phyloP scores from a whole-genome alignment of 345 rosid species.

The Eucalyptus paniculata region DNA sequence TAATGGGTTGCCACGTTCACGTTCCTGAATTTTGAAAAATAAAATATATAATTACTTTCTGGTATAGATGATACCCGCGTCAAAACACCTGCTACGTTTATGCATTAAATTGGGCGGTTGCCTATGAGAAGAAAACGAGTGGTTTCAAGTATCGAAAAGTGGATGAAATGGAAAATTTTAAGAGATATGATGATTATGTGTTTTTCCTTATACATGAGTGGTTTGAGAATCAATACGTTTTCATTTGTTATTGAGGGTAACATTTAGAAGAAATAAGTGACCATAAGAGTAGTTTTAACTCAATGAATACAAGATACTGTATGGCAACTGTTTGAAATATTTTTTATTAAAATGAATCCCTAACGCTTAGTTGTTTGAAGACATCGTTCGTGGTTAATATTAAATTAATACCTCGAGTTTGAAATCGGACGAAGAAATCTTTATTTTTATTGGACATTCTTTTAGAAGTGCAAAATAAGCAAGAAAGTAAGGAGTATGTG shows the following conservation, averaged over 20 bases:
- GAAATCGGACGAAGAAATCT: no score
- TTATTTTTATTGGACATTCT: fast-evolving
- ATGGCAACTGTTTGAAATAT: neutral
- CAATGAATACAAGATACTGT: no score
- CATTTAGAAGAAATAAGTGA: neutral
- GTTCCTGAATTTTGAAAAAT: neutral
- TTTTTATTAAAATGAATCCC: neutral
- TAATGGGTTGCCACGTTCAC: neutral
- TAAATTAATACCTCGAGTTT: no score
- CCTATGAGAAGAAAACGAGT: neutral
- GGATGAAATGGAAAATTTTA: neutral
- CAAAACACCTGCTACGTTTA: neutral
- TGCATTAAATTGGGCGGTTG: neutral
- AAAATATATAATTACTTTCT: neutral
- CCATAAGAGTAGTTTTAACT: neutral
- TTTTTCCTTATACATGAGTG: neutral
- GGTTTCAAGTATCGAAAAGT: neutral
- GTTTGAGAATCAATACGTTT: neutral
- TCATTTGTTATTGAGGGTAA: neutral
- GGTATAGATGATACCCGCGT: neutral
- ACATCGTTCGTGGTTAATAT: fast-evolving
- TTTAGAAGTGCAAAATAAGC: no score
- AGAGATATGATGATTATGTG: neutral
- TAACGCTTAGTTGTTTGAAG: neutral
- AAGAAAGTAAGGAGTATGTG: no score